These are phyloP conservation scores for Decorospora gaudefroyi DNA, from an alignment of 2,329 filamentous ascomycete species.

Conservation along the genomic window DNA sequence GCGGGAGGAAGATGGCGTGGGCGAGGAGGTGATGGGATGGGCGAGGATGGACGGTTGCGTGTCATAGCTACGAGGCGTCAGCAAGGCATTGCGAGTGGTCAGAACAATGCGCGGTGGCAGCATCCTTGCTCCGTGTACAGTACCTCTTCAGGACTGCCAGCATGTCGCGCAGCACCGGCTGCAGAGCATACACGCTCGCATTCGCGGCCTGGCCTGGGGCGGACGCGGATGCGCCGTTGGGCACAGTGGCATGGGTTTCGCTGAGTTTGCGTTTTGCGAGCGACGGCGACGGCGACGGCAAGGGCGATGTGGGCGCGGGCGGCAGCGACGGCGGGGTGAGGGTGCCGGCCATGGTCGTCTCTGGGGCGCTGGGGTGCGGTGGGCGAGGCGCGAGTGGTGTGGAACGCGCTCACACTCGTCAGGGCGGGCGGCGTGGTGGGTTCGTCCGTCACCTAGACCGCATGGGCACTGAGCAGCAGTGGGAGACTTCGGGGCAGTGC, in stretches of 20 bases:
- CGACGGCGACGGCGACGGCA: constrained; percentile 42
- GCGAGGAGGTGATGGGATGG: constrained; percentile 40
- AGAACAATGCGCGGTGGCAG: not conserved
- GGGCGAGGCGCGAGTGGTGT: constrained; percentile 43
- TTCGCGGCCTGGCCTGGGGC: constrained; percentile 22
- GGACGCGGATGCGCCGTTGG: constrained; percentile 38
- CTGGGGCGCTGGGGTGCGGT: constrained; percentile 34
- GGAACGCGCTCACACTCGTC: constrained; percentile 47
- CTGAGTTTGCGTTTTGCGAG: constrained; percentile 54
- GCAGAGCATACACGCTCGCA: constrained; percentile 33
- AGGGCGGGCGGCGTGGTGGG: constrained; percentile 32
- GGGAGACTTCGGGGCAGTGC: not conserved
- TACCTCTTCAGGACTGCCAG: constrained; percentile 51
- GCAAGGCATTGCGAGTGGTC: constrained; percentile 2
- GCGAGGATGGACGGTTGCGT: constrained; percentile 54
- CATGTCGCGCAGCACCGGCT: constrained; percentile 48
- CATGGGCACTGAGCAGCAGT: constrained; percentile 13
- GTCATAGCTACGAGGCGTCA: constrained; percentile 47
- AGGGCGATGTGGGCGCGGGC: constrained; percentile 21
- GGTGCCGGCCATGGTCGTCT: constrained; percentile 45
- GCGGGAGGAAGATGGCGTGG: constrained; percentile 39
- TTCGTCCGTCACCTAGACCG: constrained; percentile 20
- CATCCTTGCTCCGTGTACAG: not conserved
- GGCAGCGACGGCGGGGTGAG: constrained; percentile 42
- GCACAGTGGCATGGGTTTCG: constrained; percentile 35